phyloP scores from a whole-genome alignment of 441 rosid species.

The Viola pubescens region DNA sequence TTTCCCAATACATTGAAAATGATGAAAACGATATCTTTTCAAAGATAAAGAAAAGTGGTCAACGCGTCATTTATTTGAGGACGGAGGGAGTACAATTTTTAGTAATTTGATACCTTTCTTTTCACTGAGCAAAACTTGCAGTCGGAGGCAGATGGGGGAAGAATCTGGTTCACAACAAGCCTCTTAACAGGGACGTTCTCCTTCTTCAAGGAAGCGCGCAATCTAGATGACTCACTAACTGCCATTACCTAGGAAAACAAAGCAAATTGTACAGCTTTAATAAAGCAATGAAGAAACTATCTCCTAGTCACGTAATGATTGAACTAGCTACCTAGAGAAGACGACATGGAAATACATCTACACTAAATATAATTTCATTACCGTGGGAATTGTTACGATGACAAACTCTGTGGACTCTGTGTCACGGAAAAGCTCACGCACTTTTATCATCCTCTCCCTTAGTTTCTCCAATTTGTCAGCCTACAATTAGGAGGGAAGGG shows the following conservation, averaged over 20 bases:
- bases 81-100: no score
- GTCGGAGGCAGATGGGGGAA: constrained; percentile 68
- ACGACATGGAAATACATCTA: no score
- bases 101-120: constrained; percentile 51
- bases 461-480: constrained; percentile 67
- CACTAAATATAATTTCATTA: constrained; percentile 19
- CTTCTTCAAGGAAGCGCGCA: constrained; percentile 64
- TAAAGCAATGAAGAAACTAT: not conserved
- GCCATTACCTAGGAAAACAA: constrained; percentile 65
- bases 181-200: constrained; percentile 79
- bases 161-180: constrained; percentile 79
- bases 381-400: constrained; percentile 89
- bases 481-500: constrained; percentile 27
- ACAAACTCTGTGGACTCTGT: constrained; percentile 79
- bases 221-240: constrained; percentile 78
- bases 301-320: not conserved
- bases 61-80: no score
- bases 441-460: constrained; percentile 85
- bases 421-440: constrained; percentile 79
- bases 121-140: constrained; percentile 90
- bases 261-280: no score
- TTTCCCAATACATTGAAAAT: no score
- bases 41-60: no score
- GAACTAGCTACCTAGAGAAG: not conserved
- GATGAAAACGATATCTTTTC: no score